Conservation (phyloP, 768 basidiomycete species). For the Amylocystis lapponica region DNA sequence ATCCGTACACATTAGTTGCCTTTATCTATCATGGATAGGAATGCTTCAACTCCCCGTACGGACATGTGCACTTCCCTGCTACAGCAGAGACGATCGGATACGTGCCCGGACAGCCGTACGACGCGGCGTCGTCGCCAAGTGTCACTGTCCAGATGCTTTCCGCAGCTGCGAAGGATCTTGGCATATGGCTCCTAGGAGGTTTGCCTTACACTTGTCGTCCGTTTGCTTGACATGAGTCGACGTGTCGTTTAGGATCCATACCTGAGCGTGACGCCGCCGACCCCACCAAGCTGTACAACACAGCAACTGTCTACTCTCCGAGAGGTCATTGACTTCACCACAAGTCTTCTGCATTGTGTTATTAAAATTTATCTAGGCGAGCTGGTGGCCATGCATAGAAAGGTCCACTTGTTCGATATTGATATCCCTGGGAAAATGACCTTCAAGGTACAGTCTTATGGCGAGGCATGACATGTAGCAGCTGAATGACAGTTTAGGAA, state of each 20-base stretch:
- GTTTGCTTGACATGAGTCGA: too few species aligned
- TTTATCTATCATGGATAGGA: conserved; percentile 49
- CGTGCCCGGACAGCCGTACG: conserved; percentile 51
- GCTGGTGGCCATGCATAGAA: conserved; percentile 83
- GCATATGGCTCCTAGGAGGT: conserved; percentile 94
- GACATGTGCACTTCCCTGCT: conserved; percentile 70
- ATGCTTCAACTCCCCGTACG: conserved; percentile 87
- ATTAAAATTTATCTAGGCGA: conserved; percentile 34
- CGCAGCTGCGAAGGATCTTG: conserved; percentile 67
- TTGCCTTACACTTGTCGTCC: conserved; percentile 8
- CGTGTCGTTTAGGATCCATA: conserved; percentile 64
- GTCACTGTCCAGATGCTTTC: conserved; percentile 83
- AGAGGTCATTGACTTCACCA: conserved; percentile 45
- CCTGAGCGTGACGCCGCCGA: conserved; percentile 68
- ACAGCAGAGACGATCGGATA: conserved; percentile 79
- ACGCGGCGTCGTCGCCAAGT: conserved; percentile 49
- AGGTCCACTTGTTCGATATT: conserved; percentile 96
- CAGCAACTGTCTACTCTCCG: conserved; percentile 86
- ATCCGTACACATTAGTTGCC: not conserved
- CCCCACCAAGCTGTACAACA: conserved; percentile 85
- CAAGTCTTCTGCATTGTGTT: not conserved
- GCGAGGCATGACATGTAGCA: not conserved
- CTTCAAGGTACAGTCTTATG: conserved; percentile 79
- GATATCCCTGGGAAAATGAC: conserved; percentile 91
- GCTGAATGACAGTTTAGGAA: conserved; percentile 45